Evolutionary conservation across 2,329 filamentous ascomycete genomes (phyloP).

Genomic region (Apiospora aurea): DNA sequence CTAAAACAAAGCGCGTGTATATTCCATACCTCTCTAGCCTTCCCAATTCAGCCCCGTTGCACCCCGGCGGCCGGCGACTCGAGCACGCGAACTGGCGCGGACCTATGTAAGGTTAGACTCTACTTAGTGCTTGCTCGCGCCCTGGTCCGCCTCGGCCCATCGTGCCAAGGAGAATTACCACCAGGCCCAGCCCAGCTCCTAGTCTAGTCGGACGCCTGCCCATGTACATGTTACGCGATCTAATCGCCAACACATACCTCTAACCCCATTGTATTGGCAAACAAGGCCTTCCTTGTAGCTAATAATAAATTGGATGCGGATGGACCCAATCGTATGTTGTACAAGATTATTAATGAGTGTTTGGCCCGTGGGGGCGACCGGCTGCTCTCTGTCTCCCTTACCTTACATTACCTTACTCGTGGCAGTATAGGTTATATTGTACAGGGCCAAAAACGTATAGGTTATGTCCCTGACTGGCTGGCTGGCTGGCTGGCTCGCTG

Average conservation of each 20-base stretch:
- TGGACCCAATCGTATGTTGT: conserved; percentile 17
- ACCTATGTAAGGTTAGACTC: neutral
- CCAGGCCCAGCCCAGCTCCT: neutral
- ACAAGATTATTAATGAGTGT: neutral
- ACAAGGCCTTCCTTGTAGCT: conserved; percentile 4
- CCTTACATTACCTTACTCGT: neutral
- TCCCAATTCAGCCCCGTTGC: neutral
- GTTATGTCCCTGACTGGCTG: neutral
- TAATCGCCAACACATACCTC: conserved; percentile 15
- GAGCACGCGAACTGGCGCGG: conserved; percentile 29
- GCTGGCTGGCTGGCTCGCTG: too few relatives aligned
- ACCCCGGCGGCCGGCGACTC: conserved; percentile 31
- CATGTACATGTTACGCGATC: conserved; percentile 15
- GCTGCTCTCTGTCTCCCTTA: neutral
- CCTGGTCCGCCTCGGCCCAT: conserved; percentile 10
- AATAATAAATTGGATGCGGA: conserved; percentile 13
- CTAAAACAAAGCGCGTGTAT: conserved; percentile 7
- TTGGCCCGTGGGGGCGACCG: neutral
- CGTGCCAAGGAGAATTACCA: conserved; percentile 20
- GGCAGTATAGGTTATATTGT: neutral
- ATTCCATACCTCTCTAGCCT: conserved; percentile 3
- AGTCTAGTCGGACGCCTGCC: neutral
- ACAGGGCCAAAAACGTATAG: neutral
- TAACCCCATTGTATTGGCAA: conserved; percentile 5
- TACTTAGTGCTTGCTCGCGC: neutral